A percentile compares a stretch with the other conserved stretches of the same genome.
These are phyloP conservation scores for Phialophora chinensis DNA, from an alignment of 2,329 filamentous ascomycete species.

Conservation along the genomic window DNA sequence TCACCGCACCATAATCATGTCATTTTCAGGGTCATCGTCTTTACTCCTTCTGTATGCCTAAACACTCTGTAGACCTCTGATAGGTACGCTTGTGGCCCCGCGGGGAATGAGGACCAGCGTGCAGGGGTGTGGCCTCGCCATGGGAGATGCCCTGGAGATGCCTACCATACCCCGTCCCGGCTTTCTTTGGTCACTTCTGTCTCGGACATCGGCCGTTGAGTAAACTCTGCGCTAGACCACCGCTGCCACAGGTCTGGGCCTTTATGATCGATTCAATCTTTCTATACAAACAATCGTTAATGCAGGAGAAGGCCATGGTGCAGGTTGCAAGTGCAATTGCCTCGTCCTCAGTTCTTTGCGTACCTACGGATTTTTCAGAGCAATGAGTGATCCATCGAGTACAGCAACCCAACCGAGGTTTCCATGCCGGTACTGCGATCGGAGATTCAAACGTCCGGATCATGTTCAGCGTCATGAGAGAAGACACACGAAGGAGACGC, in stretches of 20 bases:
- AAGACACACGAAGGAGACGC: conserved; percentile 18
- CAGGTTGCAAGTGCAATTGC: background rate
- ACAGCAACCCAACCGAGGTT: background rate
- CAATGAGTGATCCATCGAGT: background rate
- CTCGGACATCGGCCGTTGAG: background rate
- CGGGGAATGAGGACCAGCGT: background rate
- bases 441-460: conserved; percentile 13
- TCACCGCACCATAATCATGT: background rate
- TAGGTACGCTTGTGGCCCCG: background rate
- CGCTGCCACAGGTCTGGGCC: background rate
- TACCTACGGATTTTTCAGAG: background rate
- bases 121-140: background rate
- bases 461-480: conserved; percentile 19
- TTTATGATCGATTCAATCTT: background rate
- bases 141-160: background rate
- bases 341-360: background rate
- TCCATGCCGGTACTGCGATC: conserved; percentile 16
- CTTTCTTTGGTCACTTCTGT: background rate
- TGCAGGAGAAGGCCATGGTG: background rate
- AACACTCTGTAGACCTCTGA: background rate
- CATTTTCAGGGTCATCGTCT: background rate
- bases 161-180: too few relatives aligned
- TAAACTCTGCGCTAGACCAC: background rate
- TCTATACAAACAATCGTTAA: background rate
- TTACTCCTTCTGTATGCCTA: too few relatives aligned